A percentile compares a stretch with the other conserved stretches of the same genome.
These are phyloP conservation scores for Raffaelea ambrosiae DNA, from an alignment of 2,329 filamentous ascomycete species.

Conservation along the genomic window DNA sequence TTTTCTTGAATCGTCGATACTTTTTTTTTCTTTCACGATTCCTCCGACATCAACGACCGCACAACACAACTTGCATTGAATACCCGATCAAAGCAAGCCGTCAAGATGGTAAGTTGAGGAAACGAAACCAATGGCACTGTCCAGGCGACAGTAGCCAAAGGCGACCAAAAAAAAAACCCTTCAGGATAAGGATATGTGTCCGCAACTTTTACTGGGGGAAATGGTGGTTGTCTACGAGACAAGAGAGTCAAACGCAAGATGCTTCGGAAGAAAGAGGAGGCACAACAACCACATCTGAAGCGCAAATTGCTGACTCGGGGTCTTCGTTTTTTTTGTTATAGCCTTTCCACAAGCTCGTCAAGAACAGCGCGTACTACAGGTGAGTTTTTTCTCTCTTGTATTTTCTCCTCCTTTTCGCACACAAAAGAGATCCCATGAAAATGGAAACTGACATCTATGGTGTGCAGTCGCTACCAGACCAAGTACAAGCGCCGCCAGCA, in stretches of 20 bases:
- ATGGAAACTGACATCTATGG: neutral
- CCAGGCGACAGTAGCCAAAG: conserved; percentile 5
- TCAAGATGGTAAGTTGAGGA: conserved; percentile 61
- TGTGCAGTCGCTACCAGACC: conserved; percentile 86
- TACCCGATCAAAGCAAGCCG: conserved; percentile 31
- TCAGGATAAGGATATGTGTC: conserved; percentile 10
- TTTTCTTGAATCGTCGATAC: conserved; percentile 14
- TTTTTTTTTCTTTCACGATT: conserved; percentile 19
- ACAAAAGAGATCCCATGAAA: neutral
- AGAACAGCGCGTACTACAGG: conserved; percentile 99
- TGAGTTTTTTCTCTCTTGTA: conserved; percentile 38
- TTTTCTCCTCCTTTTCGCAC: neutral
- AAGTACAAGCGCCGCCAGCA: conserved; percentile 97
- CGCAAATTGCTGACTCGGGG: conserved; percentile 99
- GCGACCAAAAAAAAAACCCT: neutral
- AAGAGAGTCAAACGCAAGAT: conserved; percentile 64
- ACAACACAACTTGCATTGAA: conserved; percentile 16
- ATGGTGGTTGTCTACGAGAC: neutral
- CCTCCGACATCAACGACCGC: conserved; percentile 24
- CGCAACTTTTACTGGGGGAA: neutral
- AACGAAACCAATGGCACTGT: conserved; percentile 17
- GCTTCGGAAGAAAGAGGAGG: conserved; percentile 67
- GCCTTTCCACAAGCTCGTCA: conserved; percentile 89
- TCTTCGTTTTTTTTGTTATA: conserved; percentile 43
- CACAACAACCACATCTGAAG: conserved; percentile 63